A percentile compares a stretch with the other conserved stretches of the same genome.
Evolutionary conservation across 2,329 filamentous ascomycete genomes (phyloP).

Genomic region (Fusarium pininemorale): DNA sequence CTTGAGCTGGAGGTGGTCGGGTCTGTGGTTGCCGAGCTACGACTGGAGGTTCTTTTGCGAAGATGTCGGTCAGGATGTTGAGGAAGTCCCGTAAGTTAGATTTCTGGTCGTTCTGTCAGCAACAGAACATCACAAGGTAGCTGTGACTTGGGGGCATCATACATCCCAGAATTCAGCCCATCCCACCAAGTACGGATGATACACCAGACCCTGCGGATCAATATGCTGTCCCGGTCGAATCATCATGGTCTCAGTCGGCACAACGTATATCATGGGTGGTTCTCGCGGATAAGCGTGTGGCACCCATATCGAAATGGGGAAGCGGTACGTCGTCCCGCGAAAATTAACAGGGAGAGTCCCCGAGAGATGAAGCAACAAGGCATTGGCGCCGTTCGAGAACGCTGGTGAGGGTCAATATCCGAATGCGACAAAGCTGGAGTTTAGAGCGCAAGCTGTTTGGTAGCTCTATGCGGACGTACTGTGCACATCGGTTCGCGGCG

Average conservation of each 20-base stretch:
- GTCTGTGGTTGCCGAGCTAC: slow-evolving; percentile 72
- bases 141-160: slow-evolving; percentile 47
- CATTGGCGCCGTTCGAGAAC: slow-evolving; percentile 86
- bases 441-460: slow-evolving; percentile 16
- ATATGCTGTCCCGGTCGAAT: slow-evolving; percentile 95
- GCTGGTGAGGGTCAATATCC: slow-evolving; percentile 59
- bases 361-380: slow-evolving; percentile 84
- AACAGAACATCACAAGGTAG: not conserved
- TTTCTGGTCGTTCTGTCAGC: slow-evolving; percentile 62
- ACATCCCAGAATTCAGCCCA: slow-evolving; percentile 94
- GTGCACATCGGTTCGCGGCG: slow-evolving; percentile 92
- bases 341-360: slow-evolving; percentile 94
- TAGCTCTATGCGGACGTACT: slow-evolving; percentile 64
- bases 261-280: slow-evolving; percentile 87
- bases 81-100: slow-evolving; percentile 86
- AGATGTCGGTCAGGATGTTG: slow-evolving; percentile 82
- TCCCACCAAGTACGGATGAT: slow-evolving; percentile 92
- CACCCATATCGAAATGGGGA: slow-evolving; percentile 92
- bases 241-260: slow-evolving; percentile 86
- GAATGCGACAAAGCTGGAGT: slow-evolving; percentile 8
- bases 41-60: slow-evolving; percentile 94
- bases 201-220: slow-evolving; percentile 89
- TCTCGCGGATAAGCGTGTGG: slow-evolving; percentile 90
- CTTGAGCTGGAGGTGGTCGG: slow-evolving; percentile 45
- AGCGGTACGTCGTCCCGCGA: slow-evolving; percentile 87